A percentile compares a stretch with the other conserved stretches of the same genome.
phyloP scores from a whole-genome alignment of 2,329 filamentous ascomycete species.

The Botrytis paeoniae region DNA sequence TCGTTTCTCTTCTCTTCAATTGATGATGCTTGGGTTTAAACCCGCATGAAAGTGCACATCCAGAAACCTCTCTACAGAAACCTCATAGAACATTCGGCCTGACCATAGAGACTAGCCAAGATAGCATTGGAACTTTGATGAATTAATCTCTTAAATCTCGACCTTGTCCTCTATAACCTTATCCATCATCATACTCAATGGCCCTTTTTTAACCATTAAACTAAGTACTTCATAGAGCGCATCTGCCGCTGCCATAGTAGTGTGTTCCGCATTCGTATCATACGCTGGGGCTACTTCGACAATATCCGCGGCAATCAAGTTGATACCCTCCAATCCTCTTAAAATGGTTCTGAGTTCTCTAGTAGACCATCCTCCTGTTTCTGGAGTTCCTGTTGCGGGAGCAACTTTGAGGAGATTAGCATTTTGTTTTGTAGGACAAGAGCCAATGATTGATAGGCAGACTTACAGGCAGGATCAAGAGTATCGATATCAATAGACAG shows the following conservation, averaged over 20 bases:
- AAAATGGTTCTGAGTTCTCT: constrained; percentile 70
- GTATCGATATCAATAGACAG: constrained; percentile 85
- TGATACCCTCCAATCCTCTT: constrained; percentile 64
- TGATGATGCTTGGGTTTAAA: background rate
- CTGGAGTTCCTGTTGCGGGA: constrained; percentile 70
- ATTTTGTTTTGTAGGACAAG: background rate
- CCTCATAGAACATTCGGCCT: background rate
- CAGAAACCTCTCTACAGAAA: background rate
- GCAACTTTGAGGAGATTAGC: constrained; percentile 48
- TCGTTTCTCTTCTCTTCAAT: background rate
- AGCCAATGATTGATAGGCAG: background rate
- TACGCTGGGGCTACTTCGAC: constrained; percentile 73
- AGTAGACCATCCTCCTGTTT: constrained; percentile 74
- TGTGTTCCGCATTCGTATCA: constrained; percentile 69
- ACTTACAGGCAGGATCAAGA: constrained; percentile 73
- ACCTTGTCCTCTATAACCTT: constrained; percentile 19
- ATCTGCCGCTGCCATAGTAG: constrained; percentile 71
- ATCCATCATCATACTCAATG: constrained; percentile 51
- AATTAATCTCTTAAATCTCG: background rate
- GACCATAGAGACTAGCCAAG: background rate
- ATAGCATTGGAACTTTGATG: background rate
- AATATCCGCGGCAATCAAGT: constrained; percentile 67
- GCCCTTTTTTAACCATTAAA: constrained; percentile 77
- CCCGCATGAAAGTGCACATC: background rate
- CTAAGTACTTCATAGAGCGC: constrained; percentile 76